phyloP scores from a whole-genome alignment of 2,329 filamentous ascomycete genomes.

The Tolypocladium nubicola region DNA sequence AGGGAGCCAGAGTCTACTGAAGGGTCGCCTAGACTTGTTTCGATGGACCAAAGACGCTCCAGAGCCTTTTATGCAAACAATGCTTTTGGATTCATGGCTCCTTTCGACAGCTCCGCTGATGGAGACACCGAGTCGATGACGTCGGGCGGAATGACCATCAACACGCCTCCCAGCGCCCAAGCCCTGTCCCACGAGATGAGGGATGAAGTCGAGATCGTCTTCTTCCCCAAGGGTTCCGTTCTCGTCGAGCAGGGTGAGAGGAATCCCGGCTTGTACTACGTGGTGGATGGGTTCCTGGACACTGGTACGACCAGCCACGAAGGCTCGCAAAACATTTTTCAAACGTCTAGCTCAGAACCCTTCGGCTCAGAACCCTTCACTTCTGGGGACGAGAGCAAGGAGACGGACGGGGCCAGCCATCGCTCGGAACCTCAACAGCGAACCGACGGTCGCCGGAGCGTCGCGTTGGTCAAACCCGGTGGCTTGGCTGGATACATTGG shows the following conservation, averaged over 20 bases:
- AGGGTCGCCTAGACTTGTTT: constrained; percentile 73
- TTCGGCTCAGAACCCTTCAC: constrained; percentile 8
- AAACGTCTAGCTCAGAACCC: constrained; percentile 14
- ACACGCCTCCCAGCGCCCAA: constrained; percentile 53
- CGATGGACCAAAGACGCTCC: constrained; percentile 70
- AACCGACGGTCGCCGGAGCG: constrained; percentile 48
- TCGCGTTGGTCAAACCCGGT: constrained; percentile 89
- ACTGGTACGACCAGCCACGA: constrained; percentile 60
- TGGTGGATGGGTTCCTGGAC: constrained; percentile 93
- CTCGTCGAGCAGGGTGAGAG: constrained; percentile 93
- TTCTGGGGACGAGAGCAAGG: neutral
- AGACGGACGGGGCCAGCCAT: neutral
- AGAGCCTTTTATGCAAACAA: constrained; percentile 63
- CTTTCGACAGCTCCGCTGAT: constrained; percentile 63
- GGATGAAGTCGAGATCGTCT: constrained; percentile 93
- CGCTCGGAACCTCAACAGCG: constrained; percentile 19
- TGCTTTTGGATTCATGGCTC: constrained; percentile 84
- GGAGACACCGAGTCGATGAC: constrained; percentile 81
- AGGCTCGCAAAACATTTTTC: constrained; percentile 21
- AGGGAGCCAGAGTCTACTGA: constrained; percentile 67
- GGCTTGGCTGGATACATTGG: constrained; percentile 91
- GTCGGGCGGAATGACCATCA: constrained; percentile 54
- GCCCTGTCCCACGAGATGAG: constrained; percentile 67
- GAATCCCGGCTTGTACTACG: constrained; percentile 95
- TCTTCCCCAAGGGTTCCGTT: constrained; percentile 88